Base-by-base conservation (phyloP, 2,329 filamentous ascomycete genomes). In the Boeremia exigua region DNA sequence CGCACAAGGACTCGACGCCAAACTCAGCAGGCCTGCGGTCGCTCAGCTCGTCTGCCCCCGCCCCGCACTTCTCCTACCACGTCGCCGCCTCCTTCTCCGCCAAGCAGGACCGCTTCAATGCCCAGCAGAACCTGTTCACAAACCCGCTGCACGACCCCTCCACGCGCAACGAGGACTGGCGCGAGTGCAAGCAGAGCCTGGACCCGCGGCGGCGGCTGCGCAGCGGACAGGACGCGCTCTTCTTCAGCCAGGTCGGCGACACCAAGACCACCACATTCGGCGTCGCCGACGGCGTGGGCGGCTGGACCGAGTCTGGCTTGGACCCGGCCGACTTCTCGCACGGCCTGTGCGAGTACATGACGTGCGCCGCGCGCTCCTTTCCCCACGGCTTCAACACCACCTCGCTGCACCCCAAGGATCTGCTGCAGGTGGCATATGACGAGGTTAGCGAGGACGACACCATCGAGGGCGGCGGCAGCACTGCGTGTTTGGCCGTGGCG, bases 241-340 rank as follows among this genome's bases (percentile, higher is more conserved):
- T 99, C 77, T 89, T 95, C 66, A 77, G 89, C 70, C 86, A 88
- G 23, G 81, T 97, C n/a, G 91, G 90, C 47, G 85, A 87, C 60
- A 84, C 84, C 1, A 83, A 86, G 33, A 82, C 87, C 36, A 84
- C 96, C 10, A 91, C 93, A 0, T 88, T 99, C 65, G 95, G 92
- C 15, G 86, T 99, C 23, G 92, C 93, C 48, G 95, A 99, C 73
- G 95, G 95, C 10, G 95, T 99, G 0, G 95, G 95, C 43, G 95
- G 95, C 32, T 99, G 95, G 93, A 86, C 89, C 60, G 91, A 96
- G 66, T 94, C 90, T 34, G 92, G 92, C 39, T 88, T 99, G 48
- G 93, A 99, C 70, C 93, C 95, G 8, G 92, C 92, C 27, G 91
- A 97, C 77, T 98, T 98, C 77, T 95, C 94, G 3, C 94, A 98